Conservation (phyloP, 2,329 filamentous ascomycete species). For the Aspergillus flavus region DNA sequence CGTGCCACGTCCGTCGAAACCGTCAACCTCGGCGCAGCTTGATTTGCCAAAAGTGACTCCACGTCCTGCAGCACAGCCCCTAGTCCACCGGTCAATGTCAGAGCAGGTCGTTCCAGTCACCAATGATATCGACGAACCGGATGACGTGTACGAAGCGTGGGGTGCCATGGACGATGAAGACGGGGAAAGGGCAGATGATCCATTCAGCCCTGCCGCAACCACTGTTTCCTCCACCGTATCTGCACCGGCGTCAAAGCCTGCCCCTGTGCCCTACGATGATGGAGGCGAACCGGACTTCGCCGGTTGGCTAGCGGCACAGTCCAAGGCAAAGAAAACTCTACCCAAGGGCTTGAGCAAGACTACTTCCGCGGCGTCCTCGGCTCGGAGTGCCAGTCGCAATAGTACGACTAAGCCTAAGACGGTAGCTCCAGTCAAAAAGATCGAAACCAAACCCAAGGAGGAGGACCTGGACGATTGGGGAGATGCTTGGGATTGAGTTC, state of each 20-base stretch:
- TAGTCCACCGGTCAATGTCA: conserved; percentile 45
- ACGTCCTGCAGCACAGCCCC: conserved; percentile 29
- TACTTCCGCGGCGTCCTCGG: conserved; percentile 30
- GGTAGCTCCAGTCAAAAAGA: conserved; percentile 62
- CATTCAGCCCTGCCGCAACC: conserved; percentile 38
- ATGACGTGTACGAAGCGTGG: conserved; percentile 74
- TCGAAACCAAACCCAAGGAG: conserved; percentile 64
- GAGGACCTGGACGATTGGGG: conserved; percentile 51
- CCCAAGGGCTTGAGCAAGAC: conserved; percentile 82
- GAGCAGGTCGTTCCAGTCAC: conserved; percentile 41
- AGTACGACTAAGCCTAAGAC: conserved; percentile 52
- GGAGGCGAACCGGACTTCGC: conserved; percentile 92
- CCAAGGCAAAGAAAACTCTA: conserved; percentile 73
- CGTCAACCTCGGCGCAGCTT: conserved; percentile 31
- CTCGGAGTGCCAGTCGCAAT: conserved; percentile 41
- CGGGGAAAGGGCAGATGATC: conserved; percentile 52
- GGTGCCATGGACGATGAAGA: conserved; percentile 65
- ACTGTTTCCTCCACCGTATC: conserved; percentile 28
- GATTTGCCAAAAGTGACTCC: conserved; percentile 26
- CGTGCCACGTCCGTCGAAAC: conserved; percentile 47
- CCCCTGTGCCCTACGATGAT: conserved; percentile 70
- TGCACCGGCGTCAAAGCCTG: conserved; percentile 30
- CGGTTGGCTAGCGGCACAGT: conserved; percentile 88
- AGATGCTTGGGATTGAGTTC: conserved; percentile 49
- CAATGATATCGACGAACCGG: conserved; percentile 56